Evolutionary conservation across 441 rosid species (phyloP), one percentile per base, ranked within the genome.

Genomic region (Bruguiera hainesii): DNA sequence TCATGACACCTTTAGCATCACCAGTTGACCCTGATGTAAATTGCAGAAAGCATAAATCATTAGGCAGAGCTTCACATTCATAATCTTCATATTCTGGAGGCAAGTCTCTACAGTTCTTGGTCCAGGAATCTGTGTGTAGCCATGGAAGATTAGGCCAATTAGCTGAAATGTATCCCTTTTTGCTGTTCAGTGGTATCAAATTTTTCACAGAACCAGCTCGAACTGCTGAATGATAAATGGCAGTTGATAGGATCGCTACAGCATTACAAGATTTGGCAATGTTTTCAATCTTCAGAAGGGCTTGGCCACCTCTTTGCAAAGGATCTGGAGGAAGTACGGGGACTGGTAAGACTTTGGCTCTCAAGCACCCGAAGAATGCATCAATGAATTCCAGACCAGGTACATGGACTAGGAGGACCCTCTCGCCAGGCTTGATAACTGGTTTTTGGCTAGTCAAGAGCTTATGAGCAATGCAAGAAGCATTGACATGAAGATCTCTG

Each of bases 321-420:
- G 89, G 95, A 74, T 88, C 89, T 5, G 95, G 95, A 42, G 91
- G 95, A 70, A 83, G 89, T 60, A 84, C 95, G 13, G 95, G 95
- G 39, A 88, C 91, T 1, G 91, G 91, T 37, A 88, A 51, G 50
- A 86, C 85, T 72, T 57, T 83, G 6, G 89, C 91, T 70, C 90
- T 75, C 65, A 86, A 75, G 76, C 91, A 88, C 48, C 89, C 95
- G 39, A 86, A 88, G 82, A 86, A 88, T 33, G 89, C 84, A 72
- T 88, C 95, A 28, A 82, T 53, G 18, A 86, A 86, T 65, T 88
- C 95, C 65, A 88, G 76, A 62, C 95, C 91, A 1, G 95, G 95
- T 7, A 86, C 75, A 60, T 86, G 77, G 57, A 88, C 84, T 28
- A 84, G 74, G 28, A 88, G 84, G 65, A 88, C 88, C 72, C 88